phyloP scores from a whole-genome alignment of 2,329 filamentous ascomycete species.

The Aureobasidium mangrovei region DNA sequence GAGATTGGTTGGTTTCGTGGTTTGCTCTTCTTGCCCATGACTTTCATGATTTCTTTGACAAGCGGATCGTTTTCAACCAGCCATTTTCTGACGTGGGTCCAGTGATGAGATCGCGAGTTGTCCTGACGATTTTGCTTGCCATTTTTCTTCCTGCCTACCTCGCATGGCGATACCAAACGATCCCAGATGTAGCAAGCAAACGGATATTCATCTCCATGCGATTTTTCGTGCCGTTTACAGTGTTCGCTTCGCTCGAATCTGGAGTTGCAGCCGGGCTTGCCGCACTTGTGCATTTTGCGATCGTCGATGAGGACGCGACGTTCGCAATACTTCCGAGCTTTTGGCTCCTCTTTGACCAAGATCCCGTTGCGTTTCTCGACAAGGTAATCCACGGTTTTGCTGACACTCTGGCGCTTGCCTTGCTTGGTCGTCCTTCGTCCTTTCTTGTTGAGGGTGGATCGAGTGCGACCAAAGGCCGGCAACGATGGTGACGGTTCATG shows the following conservation, averaged over 20 bases:
- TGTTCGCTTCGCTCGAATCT: background rate
- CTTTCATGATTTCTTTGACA: background rate
- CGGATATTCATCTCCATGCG: background rate
- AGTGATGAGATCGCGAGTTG: background rate
- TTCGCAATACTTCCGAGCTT: no score
- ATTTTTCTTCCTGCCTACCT: background rate
- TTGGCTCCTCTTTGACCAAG: background rate
- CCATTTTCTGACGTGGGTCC: slow-evolving; percentile 4
- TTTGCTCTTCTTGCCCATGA: background rate
- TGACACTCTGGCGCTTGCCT: background rate
- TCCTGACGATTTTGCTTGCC: background rate
- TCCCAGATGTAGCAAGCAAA: background rate
- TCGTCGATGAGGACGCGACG: background rate
- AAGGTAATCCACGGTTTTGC: background rate
- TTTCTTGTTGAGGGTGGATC: background rate
- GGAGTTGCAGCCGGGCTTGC: background rate
- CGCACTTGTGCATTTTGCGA: background rate
- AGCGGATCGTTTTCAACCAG: background rate
- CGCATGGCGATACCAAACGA: background rate
- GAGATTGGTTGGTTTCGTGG: background rate
- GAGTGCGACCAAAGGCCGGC: background rate
- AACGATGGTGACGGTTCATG: background rate
- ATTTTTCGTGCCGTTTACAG: background rate
- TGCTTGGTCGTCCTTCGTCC: background rate
- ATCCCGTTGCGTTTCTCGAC: background rate